Base-by-base conservation (phyloP, 768 basidiomycete species). In the Antrodiella citrinella region DNA sequence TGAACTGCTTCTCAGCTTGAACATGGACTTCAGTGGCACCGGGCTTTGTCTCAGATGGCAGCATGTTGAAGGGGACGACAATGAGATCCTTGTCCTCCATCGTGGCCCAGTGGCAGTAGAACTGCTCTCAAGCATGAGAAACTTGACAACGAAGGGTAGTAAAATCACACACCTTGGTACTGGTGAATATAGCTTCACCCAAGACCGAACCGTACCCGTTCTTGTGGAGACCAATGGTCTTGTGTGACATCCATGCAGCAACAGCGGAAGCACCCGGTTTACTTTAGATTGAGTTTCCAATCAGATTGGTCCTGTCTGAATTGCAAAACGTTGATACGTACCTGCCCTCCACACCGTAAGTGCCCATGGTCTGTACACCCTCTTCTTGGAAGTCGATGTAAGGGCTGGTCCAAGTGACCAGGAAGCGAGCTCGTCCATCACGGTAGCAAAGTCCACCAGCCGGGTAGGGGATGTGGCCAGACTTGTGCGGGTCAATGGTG, bases 281-380 rank as follows among this genome's bases (percentile, higher is more conserved):
- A 53, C 74, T 75, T 49, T 2, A 2, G n/a, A n/a, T n/a, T n/a
- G n/a, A n/a, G n/a, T n/a, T n/a, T 2, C 13, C 9, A 3, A 40
- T 39, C 21, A 40, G 11, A 7, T 20, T 26, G 35, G 26, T 21
- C 35, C n/a, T 43, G 1, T 41, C 9, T n/a, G 15, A 9, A 5
- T 12, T 15, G 11, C 9, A 9, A n/a, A 15, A 22, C 38, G 15
- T 7, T 30, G 11, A 18, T 3, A 50, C 65, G 35, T 26, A 73
- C 74, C 73, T 75, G 50, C 75, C 75, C 55, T 75, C 74, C 21
- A 77, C 59, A 2, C 75, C 75, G 52, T 73, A 75, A 0, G 69
- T 56, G 0, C 75, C 75, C 22, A 75, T 71, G 45, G 59, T 69
- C 47, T 65, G 66, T 0, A 44, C 64, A 15, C 50, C 53, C 25